Conservation (phyloP, 2,329 filamentous ascomycete genomes). For the Fusarium poae region DNA sequence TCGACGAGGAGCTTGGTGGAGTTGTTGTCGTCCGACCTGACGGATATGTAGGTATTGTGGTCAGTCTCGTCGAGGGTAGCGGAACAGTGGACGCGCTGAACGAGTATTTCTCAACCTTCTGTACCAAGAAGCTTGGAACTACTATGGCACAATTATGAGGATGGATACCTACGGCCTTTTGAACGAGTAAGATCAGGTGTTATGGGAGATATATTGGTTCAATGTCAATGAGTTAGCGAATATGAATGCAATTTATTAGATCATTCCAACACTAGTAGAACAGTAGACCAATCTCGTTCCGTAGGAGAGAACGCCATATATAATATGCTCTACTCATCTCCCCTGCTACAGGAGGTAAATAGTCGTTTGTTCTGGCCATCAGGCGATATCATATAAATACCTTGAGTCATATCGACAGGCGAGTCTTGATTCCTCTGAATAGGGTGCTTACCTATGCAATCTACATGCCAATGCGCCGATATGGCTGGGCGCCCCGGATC, state of each 20-base stretch:
- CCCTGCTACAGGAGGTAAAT: no score
- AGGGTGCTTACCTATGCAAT: no score
- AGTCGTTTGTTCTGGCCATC: no score
- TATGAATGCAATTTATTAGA: not conserved
- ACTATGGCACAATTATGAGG: conserved; percentile 48
- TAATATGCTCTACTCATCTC: not conserved
- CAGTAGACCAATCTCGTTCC: not conserved
- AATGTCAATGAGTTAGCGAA: conserved; percentile 15
- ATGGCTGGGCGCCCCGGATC: no score
- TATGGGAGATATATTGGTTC: not conserved
- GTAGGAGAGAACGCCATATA: not conserved
- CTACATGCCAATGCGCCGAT: no score
- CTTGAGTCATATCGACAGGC: no score
- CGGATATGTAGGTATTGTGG: conserved; percentile 85
- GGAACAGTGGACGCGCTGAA: conserved; percentile 87
- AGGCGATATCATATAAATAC: no score
- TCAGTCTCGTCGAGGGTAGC: conserved; percentile 78
- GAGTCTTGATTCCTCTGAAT: no score
- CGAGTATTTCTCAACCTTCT: conserved; percentile 82
- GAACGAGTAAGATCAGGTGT: not conserved
- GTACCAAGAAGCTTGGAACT: conserved; percentile 68
- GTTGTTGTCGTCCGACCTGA: conserved; percentile 89
- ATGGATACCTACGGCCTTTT: not conserved
- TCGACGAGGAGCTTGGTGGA: conserved; percentile 79
- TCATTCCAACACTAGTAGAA: not conserved